Base-by-base conservation (phyloP, 495 filamentous ascomycete species). In the Daldinia vernicosa region DNA sequence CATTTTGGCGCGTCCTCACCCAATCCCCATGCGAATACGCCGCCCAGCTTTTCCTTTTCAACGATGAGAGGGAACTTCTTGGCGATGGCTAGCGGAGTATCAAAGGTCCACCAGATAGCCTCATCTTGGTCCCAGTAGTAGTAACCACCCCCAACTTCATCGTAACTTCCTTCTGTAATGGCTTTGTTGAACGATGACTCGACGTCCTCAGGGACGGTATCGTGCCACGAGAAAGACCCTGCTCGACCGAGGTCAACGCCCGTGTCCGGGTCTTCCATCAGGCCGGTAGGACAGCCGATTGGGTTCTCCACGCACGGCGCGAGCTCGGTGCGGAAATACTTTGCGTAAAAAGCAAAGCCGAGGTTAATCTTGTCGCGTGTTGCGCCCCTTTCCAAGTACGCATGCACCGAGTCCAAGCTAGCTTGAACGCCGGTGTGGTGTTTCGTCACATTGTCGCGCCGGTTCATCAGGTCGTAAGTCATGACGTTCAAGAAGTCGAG, bases 391-490 rank as follows among this genome's bases (percentile, higher is more conserved):
- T 81, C 80, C 4, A 90, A 66, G 72, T 93, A 94, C 53, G 86
- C 82, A 54, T 89, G 79, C 17, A 93, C 70, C 14, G 86, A 79
- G 12, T 84, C 83, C 12, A 88, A 76, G 32, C 86, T 89, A 14
- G 80, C 80, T 57, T 79, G 68, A 30, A 92, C 78, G 40, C 88
- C 86, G 22, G 86, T 90, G 72, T 91, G 89, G 72, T 92, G 90
- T 62, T 84, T 86, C 4, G 90, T 93, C 9, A 87, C 77, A 66
- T 82, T 87, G 72, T 93, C 88, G 17, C 91, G 88, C 22, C 91
- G 87, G 79, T 92, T 93, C 86, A 91, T 90, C 57, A 94, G 75
- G 69, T 94, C 91, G 79, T 94, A 94, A 22, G 86, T 87, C 91
- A 94, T 94, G 57, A 93, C 84, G 74, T 93, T 94, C 74, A 93